phyloP scores from a whole-genome alignment of 2,329 filamentous ascomycete genomes.

The Stemphylium beticola region DNA sequence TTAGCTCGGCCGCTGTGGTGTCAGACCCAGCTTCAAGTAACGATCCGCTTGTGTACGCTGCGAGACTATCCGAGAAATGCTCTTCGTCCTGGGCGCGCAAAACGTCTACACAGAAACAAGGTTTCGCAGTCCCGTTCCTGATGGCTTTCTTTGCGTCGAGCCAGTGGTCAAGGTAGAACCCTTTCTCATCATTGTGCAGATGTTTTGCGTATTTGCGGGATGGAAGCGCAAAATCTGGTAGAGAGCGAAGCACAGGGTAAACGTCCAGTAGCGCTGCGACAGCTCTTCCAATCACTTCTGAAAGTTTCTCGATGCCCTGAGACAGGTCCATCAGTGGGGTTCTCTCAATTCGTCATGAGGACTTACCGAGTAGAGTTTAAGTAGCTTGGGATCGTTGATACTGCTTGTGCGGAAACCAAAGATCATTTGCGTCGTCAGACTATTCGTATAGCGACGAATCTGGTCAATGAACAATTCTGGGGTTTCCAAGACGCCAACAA shows the following conservation, averaged over 20 bases:
- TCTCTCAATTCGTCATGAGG: rapidly evolving
- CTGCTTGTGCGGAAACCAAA: constrained; percentile 51
- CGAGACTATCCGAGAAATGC: constrained; percentile 29
- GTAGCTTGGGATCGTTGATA: constrained; percentile 23
- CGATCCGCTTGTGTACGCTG: constrained; percentile 32
- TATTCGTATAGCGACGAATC: constrained; percentile 57
- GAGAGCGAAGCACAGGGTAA: constrained; percentile 53
- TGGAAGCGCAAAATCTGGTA: constrained; percentile 45
- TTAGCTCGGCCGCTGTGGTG: constrained; percentile 32
- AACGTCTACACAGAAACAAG: constrained; percentile 34
- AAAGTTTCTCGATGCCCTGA: constrained; percentile 51
- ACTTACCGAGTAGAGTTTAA: constrained; percentile 21
- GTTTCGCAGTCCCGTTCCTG: constrained; percentile 19
- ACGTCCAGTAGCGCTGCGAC: constrained; percentile 55
- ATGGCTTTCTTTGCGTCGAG: constrained; percentile 26
- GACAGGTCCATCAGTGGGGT: constrained; percentile 40
- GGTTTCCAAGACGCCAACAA: constrained; percentile 54
- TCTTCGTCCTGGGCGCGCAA: constrained; percentile 26
- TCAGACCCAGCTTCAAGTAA: constrained; percentile 41
- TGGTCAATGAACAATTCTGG: constrained; percentile 54
- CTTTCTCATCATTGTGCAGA: constrained; percentile 54
- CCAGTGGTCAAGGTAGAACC: constrained; percentile 32
- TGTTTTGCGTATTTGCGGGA: constrained; percentile 49
- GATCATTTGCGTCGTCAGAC: constrained; percentile 58
- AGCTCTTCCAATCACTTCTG: constrained; percentile 51